These are phyloP conservation scores for Suhomyces bribrorum DNA, from an alignment of 1,139 yeast genomes.

Conservation along the genomic window DNA sequence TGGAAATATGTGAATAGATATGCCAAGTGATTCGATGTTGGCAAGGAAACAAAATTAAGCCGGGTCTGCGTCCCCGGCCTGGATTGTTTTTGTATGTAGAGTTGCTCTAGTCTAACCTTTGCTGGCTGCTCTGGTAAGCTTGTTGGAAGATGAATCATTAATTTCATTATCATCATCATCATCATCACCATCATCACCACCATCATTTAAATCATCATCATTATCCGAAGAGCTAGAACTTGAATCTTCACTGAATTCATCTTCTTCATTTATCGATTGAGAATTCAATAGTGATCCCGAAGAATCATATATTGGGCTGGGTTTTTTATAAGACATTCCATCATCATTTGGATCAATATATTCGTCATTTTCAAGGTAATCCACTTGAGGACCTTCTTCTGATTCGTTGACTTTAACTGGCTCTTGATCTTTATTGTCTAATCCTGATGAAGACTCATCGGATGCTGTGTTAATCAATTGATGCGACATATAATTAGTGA, in stretches of 20 bases:
- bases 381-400: background rate
- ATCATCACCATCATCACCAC: conserved; percentile 20
- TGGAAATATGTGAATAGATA: conserved; percentile 2
- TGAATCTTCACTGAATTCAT: conserved; percentile 31
- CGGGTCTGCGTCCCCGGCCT: too few species aligned
- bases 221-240: conserved; percentile 35
- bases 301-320: conserved; percentile 59
- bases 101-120: too few species aligned
- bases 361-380: conserved; percentile 49
- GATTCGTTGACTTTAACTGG: background rate
- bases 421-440: conserved; percentile 21
- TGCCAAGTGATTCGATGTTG: background rate
- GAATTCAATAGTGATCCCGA: conserved; percentile 34
- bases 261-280: conserved; percentile 20
- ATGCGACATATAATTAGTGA: conserved; percentile 81
- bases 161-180: conserved; percentile 16
- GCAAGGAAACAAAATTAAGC: too few species aligned
- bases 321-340: conserved; percentile 69
- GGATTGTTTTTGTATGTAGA: too few species aligned
- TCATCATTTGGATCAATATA: conserved; percentile 82
- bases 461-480: conserved; percentile 68
- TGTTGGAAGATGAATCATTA: conserved; percentile 23
- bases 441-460: conserved; percentile 49
- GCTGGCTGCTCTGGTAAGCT: conserved; percentile 46
- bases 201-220: conserved; percentile 27